Evolutionary conservation across 345 rosid species (phyloP), one percentile per base, ranked within the genome.

Genomic region (Boechera stricta): DNA sequence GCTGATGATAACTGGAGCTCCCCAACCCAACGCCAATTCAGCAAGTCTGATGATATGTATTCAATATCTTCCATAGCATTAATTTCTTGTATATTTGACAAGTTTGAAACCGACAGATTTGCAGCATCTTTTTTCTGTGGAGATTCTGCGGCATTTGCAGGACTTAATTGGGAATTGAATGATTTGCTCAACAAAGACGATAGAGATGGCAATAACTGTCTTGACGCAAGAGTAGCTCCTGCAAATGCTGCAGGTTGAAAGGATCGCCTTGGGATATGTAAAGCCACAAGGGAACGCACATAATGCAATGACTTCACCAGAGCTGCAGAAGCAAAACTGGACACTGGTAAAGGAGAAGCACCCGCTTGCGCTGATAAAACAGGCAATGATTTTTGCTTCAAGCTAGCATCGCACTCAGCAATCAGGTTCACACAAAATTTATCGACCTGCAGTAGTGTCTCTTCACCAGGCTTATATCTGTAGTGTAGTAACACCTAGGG

Each of bases 401-500:
- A 84, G 80, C 77, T 91, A 71, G 77, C 62, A 81, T 89, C 89
- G 66, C 94, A 96, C 79, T 96, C 98, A 28, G 88, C 82, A 79
- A 91, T 89, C 56, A 85, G 84, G 82, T 78, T 86, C 68, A 87
- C 72, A 70, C 97, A 96, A 82, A 96, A 96, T 53, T 90, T 86
- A 78, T 96, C 98, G 67, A 96, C 91, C 82, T 86, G 98, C 78
- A 87, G 83, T 65, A 93, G 78, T 21, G 92, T 91, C 82, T 93
- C 99, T 84, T 96, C 99, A 11, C 91, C 82, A 55, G 99, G 99
- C 83, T 86, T 93, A 84, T 90, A 96, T 82, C 99, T 96, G 91
- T 84, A 85, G 68, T 45, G 83, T 48, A 47, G 36, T 52, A 60
- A 67, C 62, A 67, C 71, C 44, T 42, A 68, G 63, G 47, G 59